Evolutionary conservation across 1,284 basidiomycete genomes (phyloP), one percentile per base, ranked within the genome.

Genomic region (Coniophora puteana): DNA sequence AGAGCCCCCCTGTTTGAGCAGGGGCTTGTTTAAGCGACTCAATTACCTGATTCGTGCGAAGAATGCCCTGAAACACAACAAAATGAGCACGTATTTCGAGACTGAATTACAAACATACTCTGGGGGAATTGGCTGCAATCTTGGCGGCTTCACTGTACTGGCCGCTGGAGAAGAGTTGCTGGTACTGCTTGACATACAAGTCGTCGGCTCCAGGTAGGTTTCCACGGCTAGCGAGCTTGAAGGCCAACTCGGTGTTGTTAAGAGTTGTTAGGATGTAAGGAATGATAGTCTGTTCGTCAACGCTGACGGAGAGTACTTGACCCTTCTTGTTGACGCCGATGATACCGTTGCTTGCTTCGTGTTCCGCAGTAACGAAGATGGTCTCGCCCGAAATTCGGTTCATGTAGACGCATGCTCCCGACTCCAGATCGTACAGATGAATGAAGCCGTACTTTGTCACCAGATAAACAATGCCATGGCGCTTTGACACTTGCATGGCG

Each of bases 401-500:
- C 96, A 99, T 99, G 77, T 99, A 99, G 54, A 99, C 86, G 72
- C 96, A 99, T 39, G 93, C 88, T 46, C 95, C 96, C n/a, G 89
- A 83, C 67, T 99, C 96, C 51, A 99, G 80, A 67, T 99, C 96
- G 68, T 99, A 99, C 13, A 99, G 80, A 68, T 99, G 96, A 58
- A 99, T 98, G 71, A 99, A 99, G 38, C 96, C 96, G 63, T 93
- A 99, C 66, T 99, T 99, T 47, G 96, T 99, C 58, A 98, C 90
- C 46, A 99, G 79, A 69, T 96, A 99, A 57, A 97, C 76, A 66
- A 99, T 93, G 36, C 95, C 95, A 66, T 98, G 95, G 58, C 93
- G 91, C 66, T 89, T 84, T 40, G 95, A 99, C 33, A 98, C 92
- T 65, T 99, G 96, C 91, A 99, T 98, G 22, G 95, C 92, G 29